phyloP scores from a whole-genome alignment of 2,329 filamentous ascomycete species.

The Xylariaceae sp. region DNA sequence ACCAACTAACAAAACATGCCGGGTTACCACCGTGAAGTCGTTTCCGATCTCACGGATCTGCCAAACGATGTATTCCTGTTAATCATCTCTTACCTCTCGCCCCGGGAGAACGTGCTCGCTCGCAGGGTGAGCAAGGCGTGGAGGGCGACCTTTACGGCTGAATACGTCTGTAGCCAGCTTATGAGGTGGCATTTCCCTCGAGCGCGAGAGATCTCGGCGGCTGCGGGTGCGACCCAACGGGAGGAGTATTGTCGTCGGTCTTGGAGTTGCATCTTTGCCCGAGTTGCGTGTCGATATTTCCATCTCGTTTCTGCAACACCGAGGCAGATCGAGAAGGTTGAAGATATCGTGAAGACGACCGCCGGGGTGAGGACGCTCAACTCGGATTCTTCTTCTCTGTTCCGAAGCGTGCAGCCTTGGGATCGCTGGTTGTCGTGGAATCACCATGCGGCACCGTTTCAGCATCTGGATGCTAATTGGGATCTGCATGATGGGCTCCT shows the following conservation, averaged over 20 bases:
- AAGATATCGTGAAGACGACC: slow-evolving; percentile 35
- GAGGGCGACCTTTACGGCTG: slow-evolving; percentile 46
- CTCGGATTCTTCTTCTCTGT: too few relatives aligned
- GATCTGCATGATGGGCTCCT: slow-evolving; percentile 50
- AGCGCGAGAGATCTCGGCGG: slow-evolving; percentile 46
- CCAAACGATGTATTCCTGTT: slow-evolving; percentile 58
- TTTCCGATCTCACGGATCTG: slow-evolving; percentile 43
- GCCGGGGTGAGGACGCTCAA: slow-evolving; percentile 5
- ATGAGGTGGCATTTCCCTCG: slow-evolving; percentile 50
- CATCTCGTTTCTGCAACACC: slow-evolving; percentile 47
- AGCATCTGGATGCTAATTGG: slow-evolving; percentile 50
- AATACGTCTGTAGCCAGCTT: slow-evolving; percentile 43
- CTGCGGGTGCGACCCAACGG: slow-evolving; percentile 7
- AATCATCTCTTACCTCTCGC: slow-evolving; percentile 45
- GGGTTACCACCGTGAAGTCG: too few relatives aligned
- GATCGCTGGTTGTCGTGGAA: slow-evolving; percentile 41
- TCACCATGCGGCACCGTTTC: slow-evolving; percentile 38
- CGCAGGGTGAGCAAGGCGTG: slow-evolving; percentile 50
- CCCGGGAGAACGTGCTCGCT: slow-evolving; percentile 47
- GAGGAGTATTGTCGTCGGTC: too few relatives aligned
- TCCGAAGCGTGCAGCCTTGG: slow-evolving; percentile 42
- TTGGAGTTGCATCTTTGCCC: slow-evolving; percentile 44
- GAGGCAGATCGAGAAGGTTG: slow-evolving; percentile 42
- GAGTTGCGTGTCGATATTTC: slow-evolving; percentile 52
- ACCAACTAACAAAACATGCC: too few relatives aligned